Evolutionary conservation across 371 early-diverging fungal genomes (phyloP).

Genomic region (Entomophthora muscae): DNA sequence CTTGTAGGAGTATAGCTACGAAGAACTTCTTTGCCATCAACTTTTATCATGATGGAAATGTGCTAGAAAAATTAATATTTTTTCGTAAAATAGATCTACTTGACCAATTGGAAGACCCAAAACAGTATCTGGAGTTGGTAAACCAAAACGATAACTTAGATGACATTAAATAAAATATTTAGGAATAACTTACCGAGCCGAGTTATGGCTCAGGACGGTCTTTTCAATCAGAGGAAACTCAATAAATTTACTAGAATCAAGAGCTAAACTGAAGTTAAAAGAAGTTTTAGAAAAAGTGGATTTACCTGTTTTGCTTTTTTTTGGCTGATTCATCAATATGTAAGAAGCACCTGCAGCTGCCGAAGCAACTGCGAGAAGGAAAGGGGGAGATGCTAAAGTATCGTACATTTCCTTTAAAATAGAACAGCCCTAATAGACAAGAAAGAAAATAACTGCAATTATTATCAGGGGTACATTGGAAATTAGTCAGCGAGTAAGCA

Average conservation of each 20-base stretch:
- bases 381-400: not conserved
- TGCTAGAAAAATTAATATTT: constrained; percentile 26
- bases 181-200: constrained; percentile 45
- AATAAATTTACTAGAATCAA: constrained; percentile 59
- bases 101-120: constrained; percentile 87
- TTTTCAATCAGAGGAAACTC: constrained; percentile 63
- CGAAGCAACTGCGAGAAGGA: not conserved
- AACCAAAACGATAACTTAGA: constrained; percentile 66
- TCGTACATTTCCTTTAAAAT: too few relatives aligned
- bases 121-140: constrained; percentile 39
- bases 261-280: constrained; percentile 16
- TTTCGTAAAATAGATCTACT: constrained; percentile 10
- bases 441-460: too few relatives aligned
- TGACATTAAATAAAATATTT: constrained; percentile 1
- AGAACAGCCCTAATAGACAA: too few relatives aligned
- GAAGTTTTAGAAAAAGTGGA: not conserved
- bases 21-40: constrained; percentile 67
- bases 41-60: constrained; percentile 68
- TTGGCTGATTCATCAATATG: not conserved
- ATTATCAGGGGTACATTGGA: too few relatives aligned
- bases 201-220: constrained; percentile 57
- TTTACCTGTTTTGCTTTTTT: not conserved
- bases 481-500: too few relatives aligned
- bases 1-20: constrained; percentile 90
- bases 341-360: not conserved